Evolutionary conservation across 306 rosid genomes (phyloP).

Genomic region (Erythrophleum fordii): DNA sequence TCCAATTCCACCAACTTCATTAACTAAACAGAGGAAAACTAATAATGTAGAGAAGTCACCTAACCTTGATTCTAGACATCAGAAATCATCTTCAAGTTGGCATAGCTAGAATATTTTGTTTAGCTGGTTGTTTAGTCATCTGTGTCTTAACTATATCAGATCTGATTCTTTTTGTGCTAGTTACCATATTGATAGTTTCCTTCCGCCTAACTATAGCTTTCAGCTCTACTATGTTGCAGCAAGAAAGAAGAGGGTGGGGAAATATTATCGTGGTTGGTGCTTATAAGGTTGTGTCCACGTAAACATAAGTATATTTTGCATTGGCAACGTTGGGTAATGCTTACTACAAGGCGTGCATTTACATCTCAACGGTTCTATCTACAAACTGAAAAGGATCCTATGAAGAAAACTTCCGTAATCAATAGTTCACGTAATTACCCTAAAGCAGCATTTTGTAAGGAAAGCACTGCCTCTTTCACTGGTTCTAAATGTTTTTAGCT

Average conservation of each 20-base stretch:
- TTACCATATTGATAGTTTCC: not conserved
- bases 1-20: too few species aligned
- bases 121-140: not conserved
- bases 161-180: not conserved
- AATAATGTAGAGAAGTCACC: too few species aligned
- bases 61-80: too few species aligned
- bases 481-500: not conserved
- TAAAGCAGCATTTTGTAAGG: not conserved
- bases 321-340: not conserved
- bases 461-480: not conserved
- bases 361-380: slow-evolving; percentile 1
- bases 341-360: not conserved
- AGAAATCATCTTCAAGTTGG: not conserved
- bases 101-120: not conserved
- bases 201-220: not conserved
- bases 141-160: not conserved
- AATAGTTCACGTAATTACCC: not conserved
- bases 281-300: not conserved
- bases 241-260: not conserved
- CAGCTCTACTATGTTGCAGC: not conserved
- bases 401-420: not conserved
- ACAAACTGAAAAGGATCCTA: not conserved
- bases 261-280: not conserved
- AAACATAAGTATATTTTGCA: not conserved
- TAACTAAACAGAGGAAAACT: too few species aligned